Evolutionary conservation across 371 early-diverging fungal genomes (phyloP).

Genomic region (Lichtheimia hyalospora): DNA sequence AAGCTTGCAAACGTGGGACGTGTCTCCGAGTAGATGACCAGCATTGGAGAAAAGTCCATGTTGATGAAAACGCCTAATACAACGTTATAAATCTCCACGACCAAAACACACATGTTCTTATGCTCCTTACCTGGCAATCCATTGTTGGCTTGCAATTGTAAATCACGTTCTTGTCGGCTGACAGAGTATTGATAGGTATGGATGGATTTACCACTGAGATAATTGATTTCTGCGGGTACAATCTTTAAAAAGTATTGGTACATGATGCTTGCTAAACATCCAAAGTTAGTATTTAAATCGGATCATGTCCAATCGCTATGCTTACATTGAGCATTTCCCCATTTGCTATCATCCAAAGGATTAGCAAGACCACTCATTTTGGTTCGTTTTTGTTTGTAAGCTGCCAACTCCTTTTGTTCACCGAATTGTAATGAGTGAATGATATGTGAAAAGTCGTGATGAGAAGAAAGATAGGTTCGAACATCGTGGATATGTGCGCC

Average conservation of each 20-base stretch:
- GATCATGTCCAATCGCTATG: background rate
- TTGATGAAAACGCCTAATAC: slow-evolving; percentile 86
- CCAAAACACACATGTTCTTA: too few species aligned
- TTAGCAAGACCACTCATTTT: slow-evolving; percentile 55
- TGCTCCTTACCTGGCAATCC: slow-evolving; percentile 60
- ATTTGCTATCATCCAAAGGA: slow-evolving; percentile 74
- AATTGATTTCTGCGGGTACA: slow-evolving; percentile 83
- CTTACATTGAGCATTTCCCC: slow-evolving; percentile 48
- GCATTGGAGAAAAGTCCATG: slow-evolving; percentile 96
- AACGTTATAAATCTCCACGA: background rate
- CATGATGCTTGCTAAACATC: slow-evolving; percentile 40
- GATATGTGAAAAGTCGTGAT: slow-evolving; percentile 78
- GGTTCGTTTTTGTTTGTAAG: slow-evolving; percentile 34
- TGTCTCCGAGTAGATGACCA: slow-evolving; percentile 81
- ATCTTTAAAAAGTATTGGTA: slow-evolving; percentile 95
- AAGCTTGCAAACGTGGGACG: slow-evolving; percentile 82
- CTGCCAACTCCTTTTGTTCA: slow-evolving; percentile 19
- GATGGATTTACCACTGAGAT: slow-evolving; percentile 64
- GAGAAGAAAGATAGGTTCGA: slow-evolving; percentile 30
- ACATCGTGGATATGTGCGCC: slow-evolving; percentile 70
- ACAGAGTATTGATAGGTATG: slow-evolving; percentile 93
- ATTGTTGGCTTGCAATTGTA: slow-evolving; percentile 21
- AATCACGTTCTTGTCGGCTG: slow-evolving; percentile 77
- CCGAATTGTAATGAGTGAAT: slow-evolving; percentile 89
- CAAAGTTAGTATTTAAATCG: background rate